Conservation (phyloP, 1,139 yeast species). For the Kodamaea alishanica region DNA sequence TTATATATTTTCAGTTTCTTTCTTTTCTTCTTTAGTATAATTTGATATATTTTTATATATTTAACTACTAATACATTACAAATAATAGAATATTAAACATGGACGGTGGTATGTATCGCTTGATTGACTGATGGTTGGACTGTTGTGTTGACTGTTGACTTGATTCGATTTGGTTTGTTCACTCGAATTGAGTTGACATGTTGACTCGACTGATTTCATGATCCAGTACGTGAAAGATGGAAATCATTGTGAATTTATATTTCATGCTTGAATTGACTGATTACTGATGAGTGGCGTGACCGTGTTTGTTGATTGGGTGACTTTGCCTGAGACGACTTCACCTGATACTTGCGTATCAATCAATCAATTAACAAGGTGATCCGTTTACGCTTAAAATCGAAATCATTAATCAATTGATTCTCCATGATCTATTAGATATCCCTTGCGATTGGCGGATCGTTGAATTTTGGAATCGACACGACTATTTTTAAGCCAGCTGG, state of each 20-base stretch:
- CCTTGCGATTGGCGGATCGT: too few species aligned
- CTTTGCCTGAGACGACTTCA: too few species aligned
- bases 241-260: background rate
- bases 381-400: too few species aligned
- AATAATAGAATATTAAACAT: conserved; percentile 20
- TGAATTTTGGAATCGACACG: too few species aligned
- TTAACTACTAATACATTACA: conserved; percentile 16
- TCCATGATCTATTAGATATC: too few species aligned
- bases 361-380: background rate
- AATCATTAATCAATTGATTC: too few species aligned
- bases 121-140: conserved; percentile 11
- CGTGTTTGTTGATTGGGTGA: conserved; percentile 2
- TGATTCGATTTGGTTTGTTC: conserved; percentile 5
- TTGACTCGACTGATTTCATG: background rate
- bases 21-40: conserved; percentile 17
- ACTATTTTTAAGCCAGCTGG: too few species aligned
- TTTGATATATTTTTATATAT: conserved; percentile 15
- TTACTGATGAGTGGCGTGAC: background rate
- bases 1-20: conserved; percentile 11
- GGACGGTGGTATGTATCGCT: conserved; percentile 48
- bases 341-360: too few species aligned
- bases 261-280: background rate
- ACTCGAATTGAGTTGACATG: background rate
- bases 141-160: conserved; percentile 12
- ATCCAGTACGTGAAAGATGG: conserved; percentile 9